These are phyloP conservation scores for Fonsecaea erecta DNA, from an alignment of 2,329 filamentous ascomycete species.

Conservation along the genomic window DNA sequence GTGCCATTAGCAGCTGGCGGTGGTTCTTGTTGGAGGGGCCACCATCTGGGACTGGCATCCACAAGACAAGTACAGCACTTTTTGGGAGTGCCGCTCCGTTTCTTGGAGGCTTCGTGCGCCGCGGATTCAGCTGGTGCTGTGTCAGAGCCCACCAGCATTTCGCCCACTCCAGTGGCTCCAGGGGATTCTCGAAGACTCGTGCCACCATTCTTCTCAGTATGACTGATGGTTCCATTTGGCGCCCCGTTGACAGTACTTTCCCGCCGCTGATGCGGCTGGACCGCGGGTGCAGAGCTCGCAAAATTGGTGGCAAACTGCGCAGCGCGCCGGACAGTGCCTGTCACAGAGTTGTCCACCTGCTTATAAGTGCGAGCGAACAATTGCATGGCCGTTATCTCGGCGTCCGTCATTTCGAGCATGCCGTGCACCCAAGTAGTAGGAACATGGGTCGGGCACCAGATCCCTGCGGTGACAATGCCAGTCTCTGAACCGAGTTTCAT, in stretches of 20 bases:
- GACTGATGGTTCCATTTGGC: constrained; percentile 24
- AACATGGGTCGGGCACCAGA: constrained; percentile 88
- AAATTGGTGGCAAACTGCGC: constrained; percentile 63
- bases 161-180: background rate
- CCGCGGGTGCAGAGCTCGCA: constrained; percentile 40
- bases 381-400: constrained; percentile 79
- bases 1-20: constrained; percentile 24
- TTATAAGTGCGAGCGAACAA: constrained; percentile 89
- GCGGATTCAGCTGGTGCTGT: constrained; percentile 18
- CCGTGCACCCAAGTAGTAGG: constrained; percentile 69
- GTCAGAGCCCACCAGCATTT: constrained; percentile 26
- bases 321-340: constrained; percentile 90
- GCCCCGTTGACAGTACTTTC: constrained; percentile 59
- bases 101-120: background rate
- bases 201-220: constrained; percentile 28
- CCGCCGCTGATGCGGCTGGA: constrained; percentile 55
- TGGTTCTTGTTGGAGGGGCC: constrained; percentile 50
- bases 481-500: constrained; percentile 80
- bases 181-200: constrained; percentile 39
- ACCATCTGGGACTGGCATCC: constrained; percentile 61
- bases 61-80: constrained; percentile 49
- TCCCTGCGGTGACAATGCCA: constrained; percentile 79
- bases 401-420: constrained; percentile 75
- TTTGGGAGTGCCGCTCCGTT: constrained; percentile 32
- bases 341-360: constrained; percentile 87